Evolutionary conservation across 2,329 filamentous ascomycete species (phyloP).

Genomic region (Xylaria hypoxylon): DNA sequence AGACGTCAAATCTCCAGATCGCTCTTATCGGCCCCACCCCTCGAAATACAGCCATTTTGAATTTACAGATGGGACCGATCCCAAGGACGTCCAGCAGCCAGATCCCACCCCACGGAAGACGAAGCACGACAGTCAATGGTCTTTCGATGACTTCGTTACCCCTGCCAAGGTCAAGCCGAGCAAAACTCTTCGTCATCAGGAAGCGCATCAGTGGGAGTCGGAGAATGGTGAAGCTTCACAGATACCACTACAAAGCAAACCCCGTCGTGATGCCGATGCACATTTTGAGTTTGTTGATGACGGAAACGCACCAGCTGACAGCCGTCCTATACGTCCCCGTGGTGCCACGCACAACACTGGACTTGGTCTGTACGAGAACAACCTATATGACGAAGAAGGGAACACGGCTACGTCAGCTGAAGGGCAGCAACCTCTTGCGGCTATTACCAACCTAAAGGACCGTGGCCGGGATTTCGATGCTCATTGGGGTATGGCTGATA

Average conservation of each 20-base stretch:
- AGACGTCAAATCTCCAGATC: conserved; percentile 55
- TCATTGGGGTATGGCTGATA: conserved; percentile 82
- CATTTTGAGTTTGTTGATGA: conserved; percentile 90
- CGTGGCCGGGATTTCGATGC: conserved; percentile 80
- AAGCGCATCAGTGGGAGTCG: conserved; percentile 83
- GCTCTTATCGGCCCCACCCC: conserved; percentile 73
- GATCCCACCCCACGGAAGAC: conserved; percentile 60
- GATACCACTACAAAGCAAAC: conserved; percentile 69
- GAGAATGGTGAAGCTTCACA: conserved; percentile 73
- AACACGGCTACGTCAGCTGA: conserved; percentile 52
- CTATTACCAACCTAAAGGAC: conserved; percentile 78
- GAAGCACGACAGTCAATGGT: conserved; percentile 82
- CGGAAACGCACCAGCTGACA: conserved; percentile 66
- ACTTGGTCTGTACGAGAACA: conserved; percentile 80
- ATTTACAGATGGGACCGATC: conserved; percentile 74
- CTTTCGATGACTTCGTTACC: conserved; percentile 87
- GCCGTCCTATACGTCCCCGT: conserved; percentile 61
- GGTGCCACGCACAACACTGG: conserved; percentile 74
- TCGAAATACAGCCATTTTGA: conserved; percentile 89
- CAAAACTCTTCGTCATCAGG: conserved; percentile 71
- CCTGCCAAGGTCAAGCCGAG: conserved; percentile 76
- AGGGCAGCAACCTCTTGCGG: conserved; percentile 64
- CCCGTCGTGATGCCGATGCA: conserved; percentile 81
- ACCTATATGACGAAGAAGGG: conserved; percentile 73
- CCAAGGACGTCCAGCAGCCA: conserved; percentile 60